Conservation (phyloP, 305 asterid species). For the Andrographis paniculata region DNA sequence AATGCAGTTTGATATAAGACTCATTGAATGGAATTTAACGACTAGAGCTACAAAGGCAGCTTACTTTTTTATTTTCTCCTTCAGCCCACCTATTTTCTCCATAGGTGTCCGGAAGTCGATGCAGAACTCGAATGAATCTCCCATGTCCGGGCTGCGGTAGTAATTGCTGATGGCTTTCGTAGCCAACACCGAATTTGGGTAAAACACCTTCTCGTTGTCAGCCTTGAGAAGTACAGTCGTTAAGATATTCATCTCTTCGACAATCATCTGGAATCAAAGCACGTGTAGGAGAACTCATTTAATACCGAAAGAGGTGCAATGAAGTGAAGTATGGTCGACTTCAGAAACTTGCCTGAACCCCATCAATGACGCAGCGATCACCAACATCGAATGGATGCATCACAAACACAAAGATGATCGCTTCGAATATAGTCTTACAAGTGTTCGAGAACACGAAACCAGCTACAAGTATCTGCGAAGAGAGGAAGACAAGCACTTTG, state of each 20-base stretch:
- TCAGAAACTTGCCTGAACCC: slow-evolving; percentile 55
- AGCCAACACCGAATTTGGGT: slow-evolving; percentile 83
- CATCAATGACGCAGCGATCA: slow-evolving; percentile 83
- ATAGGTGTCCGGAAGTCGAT: slow-evolving; percentile 73
- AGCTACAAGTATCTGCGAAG: slow-evolving; percentile 80
- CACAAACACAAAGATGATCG: slow-evolving; percentile 78
- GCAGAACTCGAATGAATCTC: slow-evolving; percentile 69
- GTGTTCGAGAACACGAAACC: slow-evolving; percentile 90
- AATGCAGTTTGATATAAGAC: slow-evolving; percentile 3
- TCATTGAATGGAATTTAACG: neutral
- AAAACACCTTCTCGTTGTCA: slow-evolving; percentile 70
- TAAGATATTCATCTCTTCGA: slow-evolving; percentile 88
- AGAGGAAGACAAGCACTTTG: slow-evolving; percentile 68
- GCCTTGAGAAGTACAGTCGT: slow-evolving; percentile 63
- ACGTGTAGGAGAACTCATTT: slow-evolving; percentile 1
- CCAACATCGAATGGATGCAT: slow-evolving; percentile 98
- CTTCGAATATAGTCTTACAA: slow-evolving; percentile 91
- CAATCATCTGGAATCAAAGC: slow-evolving; percentile 61
- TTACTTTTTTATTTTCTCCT: slow-evolving; percentile 72
- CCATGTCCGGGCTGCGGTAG: slow-evolving; percentile 95
- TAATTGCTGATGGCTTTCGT: slow-evolving; percentile 81
- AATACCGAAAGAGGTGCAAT: slow-evolving; percentile 13
- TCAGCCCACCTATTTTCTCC: slow-evolving; percentile 65
- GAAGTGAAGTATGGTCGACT: slow-evolving; percentile 8
- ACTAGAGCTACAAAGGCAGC: slow-evolving; percentile 11